Evolutionary conservation across 306 rosid genomes (phyloP).

Genomic region (Quercus variabilis): DNA sequence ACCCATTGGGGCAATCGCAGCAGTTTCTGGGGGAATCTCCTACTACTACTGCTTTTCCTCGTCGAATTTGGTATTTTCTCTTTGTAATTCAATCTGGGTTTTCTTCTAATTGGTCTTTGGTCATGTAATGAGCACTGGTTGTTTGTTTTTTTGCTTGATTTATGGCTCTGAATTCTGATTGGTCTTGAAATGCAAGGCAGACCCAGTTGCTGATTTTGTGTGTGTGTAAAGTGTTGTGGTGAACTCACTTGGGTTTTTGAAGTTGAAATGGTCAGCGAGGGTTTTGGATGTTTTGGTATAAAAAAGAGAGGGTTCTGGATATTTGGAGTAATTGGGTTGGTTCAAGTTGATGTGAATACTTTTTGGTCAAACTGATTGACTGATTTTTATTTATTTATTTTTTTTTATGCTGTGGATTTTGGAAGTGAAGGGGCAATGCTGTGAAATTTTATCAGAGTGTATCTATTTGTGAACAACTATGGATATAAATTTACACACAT

Average conservation of each 20-base stretch:
- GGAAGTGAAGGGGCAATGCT: neutral
- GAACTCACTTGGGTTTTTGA: neutral
- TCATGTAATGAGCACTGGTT: neutral
- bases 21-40: conserved; percentile 82
- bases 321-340: neutral
- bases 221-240: neutral
- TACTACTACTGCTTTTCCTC: conserved; percentile 56
- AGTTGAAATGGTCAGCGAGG: neutral
- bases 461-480: neutral
- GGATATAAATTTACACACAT: neutral
- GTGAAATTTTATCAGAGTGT: neutral
- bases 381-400: neutral
- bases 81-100: conserved; percentile 4
- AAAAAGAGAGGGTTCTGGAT: neutral
- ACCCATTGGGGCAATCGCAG: conserved; percentile 72
- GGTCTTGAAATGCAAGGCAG: neutral
- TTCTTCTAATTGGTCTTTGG: neutral
- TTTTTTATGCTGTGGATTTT: neutral
- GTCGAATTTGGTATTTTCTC: conserved; percentile 50
- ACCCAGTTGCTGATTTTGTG: neutral
- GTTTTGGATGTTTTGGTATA: neutral
- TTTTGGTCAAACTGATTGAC: neutral
- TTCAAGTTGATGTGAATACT: neutral
- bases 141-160: neutral
- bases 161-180: neutral